Conservation (phyloP, 352 stramenopile genomes). For the Globisporangium radiosum region DNA sequence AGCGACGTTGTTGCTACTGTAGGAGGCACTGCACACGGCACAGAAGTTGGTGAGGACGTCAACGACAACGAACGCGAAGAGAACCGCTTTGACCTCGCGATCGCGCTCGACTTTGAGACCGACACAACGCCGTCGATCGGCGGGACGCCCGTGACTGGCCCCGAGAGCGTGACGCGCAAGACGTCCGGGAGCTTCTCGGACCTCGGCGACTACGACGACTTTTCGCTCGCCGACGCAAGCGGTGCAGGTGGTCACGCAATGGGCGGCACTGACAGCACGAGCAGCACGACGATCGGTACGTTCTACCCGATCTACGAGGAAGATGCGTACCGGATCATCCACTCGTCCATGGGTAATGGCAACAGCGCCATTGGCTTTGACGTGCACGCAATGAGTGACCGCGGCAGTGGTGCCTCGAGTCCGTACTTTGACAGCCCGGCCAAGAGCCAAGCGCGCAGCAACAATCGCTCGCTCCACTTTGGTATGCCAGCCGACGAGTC, state of each 20-base stretch:
- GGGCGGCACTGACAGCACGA: constrained; percentile 25
- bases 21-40: constrained; percentile 11
- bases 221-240: constrained; percentile 56
- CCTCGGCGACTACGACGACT: constrained; percentile 81
- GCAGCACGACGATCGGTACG: constrained; percentile 29
- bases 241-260: constrained; percentile 21
- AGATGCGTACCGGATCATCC: constrained; percentile 57
- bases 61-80: constrained; percentile 20
- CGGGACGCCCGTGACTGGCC: constrained; percentile 16
- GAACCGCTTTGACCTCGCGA: constrained; percentile 43
- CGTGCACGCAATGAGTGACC: constrained; percentile 9
- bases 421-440: constrained; percentile 20
- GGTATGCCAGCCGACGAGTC: constrained; percentile 51
- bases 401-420: constrained; percentile 5
- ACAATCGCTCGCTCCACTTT: constrained; percentile 4
- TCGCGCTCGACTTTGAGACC: constrained; percentile 61
- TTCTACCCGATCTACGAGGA: constrained; percentile 81
- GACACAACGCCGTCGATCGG: constrained; percentile 30
- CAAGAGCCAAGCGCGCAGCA: constrained; percentile 14
- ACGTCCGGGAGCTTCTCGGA: constrained; percentile 86
- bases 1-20: background rate
- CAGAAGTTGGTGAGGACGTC: constrained; percentile 15
- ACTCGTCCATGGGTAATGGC: constrained; percentile 35
- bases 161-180: constrained; percentile 57
- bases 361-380: constrained; percentile 24